A percentile compares a stretch with the other conserved stretches of the same genome.
These are phyloP conservation scores for Cytidiella melzeri DNA, from an alignment of 768 basidiomycete genomes.

Conservation along the genomic window DNA sequence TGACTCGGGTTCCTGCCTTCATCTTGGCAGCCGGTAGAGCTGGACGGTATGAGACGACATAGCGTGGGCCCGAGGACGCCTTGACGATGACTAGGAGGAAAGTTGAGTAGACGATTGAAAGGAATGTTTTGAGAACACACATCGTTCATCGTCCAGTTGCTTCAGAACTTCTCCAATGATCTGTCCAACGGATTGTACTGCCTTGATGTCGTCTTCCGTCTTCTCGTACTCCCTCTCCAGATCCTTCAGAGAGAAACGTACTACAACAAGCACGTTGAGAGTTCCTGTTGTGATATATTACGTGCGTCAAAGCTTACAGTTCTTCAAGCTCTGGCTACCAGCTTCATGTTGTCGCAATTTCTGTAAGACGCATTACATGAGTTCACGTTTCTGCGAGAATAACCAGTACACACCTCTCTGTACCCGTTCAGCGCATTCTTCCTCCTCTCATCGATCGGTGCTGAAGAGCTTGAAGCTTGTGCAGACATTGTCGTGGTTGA, in stretches of 20 bases:
- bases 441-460: slow-evolving; percentile 62
- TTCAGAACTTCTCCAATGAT: slow-evolving; percentile 99
- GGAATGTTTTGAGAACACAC: slow-evolving; percentile 40
- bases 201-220: slow-evolving; percentile 98
- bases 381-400: slow-evolving; percentile 9
- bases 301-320: slow-evolving; percentile 44
- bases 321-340: slow-evolving; percentile 85
- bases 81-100: slow-evolving; percentile 85
- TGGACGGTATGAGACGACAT: slow-evolving; percentile 95
- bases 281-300: neutral
- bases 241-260: slow-evolving; percentile 86
- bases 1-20: slow-evolving; percentile 91
- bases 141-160: slow-evolving; percentile 95
- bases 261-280: slow-evolving; percentile 34
- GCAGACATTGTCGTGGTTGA: slow-evolving; percentile 16
- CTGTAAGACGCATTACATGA: slow-evolving; percentile 37
- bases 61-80: slow-evolving; percentile 95
- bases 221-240: slow-evolving; percentile 87
- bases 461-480: slow-evolving; percentile 29
- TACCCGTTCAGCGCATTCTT: slow-evolving; percentile 71
- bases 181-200: slow-evolving; percentile 96
- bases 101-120: slow-evolving; percentile 1
- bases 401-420: slow-evolving; percentile 53
- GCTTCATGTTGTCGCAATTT: slow-evolving; percentile 93
- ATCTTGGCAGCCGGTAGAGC: slow-evolving; percentile 88